Percentiles rank a stretch among this genome's conserved stretches.
Conservation (phyloP, 2,329 filamentous ascomycete genomes). For the Curvularia verruculosa region DNA sequence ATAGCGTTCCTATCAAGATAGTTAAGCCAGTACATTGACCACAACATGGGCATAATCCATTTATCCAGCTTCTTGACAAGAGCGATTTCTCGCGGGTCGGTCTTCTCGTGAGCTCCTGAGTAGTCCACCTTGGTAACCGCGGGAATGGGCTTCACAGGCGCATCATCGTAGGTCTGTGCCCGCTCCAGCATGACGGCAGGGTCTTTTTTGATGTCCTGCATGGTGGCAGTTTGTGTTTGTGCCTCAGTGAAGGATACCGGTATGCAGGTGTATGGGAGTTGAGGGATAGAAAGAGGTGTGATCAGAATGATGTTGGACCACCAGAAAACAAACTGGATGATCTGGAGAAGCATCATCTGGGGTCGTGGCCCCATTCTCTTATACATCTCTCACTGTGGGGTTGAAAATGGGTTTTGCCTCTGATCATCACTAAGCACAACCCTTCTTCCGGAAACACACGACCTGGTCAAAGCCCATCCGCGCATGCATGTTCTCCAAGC, state of each 20-base stretch:
- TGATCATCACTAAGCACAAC: conserved; percentile 5
- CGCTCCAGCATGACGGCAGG: conserved; percentile 38
- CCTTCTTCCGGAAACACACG: conserved; percentile 25
- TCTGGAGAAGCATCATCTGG: conserved; percentile 32
- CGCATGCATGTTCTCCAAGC: conserved; percentile 31
- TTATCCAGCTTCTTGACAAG: conserved; percentile 42
- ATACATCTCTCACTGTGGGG: conserved; percentile 19
- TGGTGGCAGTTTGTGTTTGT: conserved; percentile 8
- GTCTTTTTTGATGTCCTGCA: conserved; percentile 33
- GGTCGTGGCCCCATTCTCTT: conserved; percentile 27
- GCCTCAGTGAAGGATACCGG: not conserved
- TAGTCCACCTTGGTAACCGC: conserved; percentile 39
- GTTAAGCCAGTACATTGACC: conserved; percentile 31
- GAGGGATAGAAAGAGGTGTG: conserved; percentile 2
- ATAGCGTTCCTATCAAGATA: conserved; percentile 65
- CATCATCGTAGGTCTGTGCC: conserved; percentile 29
- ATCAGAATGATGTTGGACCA: conserved; percentile 22
- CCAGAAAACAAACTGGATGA: conserved; percentile 29
- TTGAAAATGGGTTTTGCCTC: conserved; percentile 1
- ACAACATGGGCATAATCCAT: conserved; percentile 38
- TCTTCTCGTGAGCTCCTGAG: conserved; percentile 45
- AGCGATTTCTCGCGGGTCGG: conserved; percentile 43
- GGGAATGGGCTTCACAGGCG: conserved; percentile 31
- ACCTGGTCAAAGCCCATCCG: conserved; percentile 14
- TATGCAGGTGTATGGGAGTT: not conserved